Evolutionary conservation across 1,284 basidiomycete genomes (phyloP).

Genomic region (Cutaneotrichosporon spelunceum): DNA sequence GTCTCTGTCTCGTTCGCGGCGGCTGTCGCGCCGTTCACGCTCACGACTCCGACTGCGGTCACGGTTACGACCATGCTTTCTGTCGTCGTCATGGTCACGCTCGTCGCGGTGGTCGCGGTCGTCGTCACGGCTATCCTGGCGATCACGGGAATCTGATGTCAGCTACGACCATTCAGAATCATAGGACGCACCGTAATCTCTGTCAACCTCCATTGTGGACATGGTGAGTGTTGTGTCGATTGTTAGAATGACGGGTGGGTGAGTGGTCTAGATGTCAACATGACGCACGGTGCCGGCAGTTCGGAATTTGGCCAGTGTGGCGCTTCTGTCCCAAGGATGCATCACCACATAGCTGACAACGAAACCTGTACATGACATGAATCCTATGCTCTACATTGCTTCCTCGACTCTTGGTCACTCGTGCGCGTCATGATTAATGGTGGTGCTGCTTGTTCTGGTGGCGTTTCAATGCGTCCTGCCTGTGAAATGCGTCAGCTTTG

Average conservation of each 20-base stretch:
- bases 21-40: conserved; percentile 6
- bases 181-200: neutral
- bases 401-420: neutral
- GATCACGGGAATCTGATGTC: neutral
- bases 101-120: conserved; percentile 2
- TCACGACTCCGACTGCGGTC: conserved; percentile 8
- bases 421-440: neutral
- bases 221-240: neutral
- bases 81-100: neutral
- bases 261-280: conserved; percentile 4
- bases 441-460: conserved; percentile 46
- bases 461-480: conserved; percentile 48
- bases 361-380: neutral
- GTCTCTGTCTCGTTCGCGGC: conserved; percentile 8
- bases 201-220: neutral
- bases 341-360: neutral
- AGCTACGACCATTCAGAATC: neutral
- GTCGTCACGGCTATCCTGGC: conserved; percentile 3
- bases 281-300: neutral
- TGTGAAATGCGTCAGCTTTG: conserved; percentile 13
- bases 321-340: neutral
- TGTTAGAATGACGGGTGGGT: neutral
- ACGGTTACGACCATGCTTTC: conserved; percentile 2
- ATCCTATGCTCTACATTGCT: conserved; percentile 4
- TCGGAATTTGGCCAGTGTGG: conserved; percentile 18